Percentiles rank a stretch among this genome's conserved stretches.
These are phyloP conservation scores for Eremomyces bilateralis DNA, from an alignment of 495 filamentous ascomycete genomes.

Conservation along the genomic window DNA sequence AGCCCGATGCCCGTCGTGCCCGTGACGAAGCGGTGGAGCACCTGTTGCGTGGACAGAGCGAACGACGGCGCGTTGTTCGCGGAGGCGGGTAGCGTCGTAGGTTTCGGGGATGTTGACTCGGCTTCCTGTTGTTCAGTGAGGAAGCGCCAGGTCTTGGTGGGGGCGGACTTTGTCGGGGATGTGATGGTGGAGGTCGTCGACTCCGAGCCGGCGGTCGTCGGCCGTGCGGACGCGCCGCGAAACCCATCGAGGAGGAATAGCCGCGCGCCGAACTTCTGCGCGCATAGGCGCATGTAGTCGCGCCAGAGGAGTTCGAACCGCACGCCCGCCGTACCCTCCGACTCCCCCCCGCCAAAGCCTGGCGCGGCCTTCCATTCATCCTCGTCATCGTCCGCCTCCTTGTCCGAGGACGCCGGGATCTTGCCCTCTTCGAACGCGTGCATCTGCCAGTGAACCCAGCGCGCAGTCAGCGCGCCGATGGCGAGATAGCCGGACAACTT, in stretches of 20 bases:
- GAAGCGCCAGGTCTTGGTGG: too few species aligned
- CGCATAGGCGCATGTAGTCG: constrained; percentile 54
- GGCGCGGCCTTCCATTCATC: constrained; percentile 10
- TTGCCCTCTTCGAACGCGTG: constrained; percentile 37
- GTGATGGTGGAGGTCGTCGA: not conserved
- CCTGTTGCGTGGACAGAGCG: not conserved
- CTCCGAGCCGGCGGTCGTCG: not conserved
- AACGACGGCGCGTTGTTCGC: constrained; percentile 2
- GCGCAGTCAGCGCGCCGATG: constrained; percentile 43
- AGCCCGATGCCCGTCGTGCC: constrained; percentile 46
- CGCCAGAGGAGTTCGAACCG: constrained; percentile 55
- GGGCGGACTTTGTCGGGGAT: not conserved
- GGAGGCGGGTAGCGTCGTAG: constrained; percentile 1
- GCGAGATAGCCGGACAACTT: constrained; percentile 49
- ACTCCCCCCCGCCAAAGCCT: constrained; percentile 43
- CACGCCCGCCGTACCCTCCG: constrained; percentile 40
- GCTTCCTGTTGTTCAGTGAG: not conserved
- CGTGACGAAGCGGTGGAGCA: constrained; percentile 28
- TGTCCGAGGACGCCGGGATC: not conserved
- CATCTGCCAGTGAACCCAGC: constrained; percentile 40
- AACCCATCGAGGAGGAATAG: constrained; percentile 41
- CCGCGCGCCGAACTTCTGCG: constrained; percentile 35
- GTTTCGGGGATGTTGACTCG: not conserved
- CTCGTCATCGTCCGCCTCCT: constrained; percentile 4
- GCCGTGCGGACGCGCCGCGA: constrained; percentile 3